A percentile compares a stretch with the other conserved stretches of the same genome.
Evolutionary conservation across 768 basidiomycete species (phyloP).

Genomic region (Tylopilus plumbeoviolaceoides): DNA sequence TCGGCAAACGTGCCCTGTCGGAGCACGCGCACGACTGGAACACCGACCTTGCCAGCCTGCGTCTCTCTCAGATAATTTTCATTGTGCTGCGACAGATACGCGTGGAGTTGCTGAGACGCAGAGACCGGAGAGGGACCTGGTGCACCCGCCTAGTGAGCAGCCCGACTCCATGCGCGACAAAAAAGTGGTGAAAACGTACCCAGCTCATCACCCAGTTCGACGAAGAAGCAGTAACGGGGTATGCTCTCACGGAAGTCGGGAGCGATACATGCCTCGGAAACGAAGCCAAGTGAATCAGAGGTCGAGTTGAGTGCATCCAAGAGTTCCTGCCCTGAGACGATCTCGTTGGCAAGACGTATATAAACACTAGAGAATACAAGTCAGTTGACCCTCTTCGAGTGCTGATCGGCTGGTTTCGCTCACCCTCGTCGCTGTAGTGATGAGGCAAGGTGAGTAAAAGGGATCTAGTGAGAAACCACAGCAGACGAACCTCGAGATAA

Average conservation of each 20-base stretch:
- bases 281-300: slow-evolving; percentile 12
- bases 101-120: slow-evolving; percentile 6
- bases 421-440: slow-evolving; percentile 18
- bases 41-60: slow-evolving; percentile 2
- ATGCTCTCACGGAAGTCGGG: slow-evolving; percentile 15
- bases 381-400: neutral
- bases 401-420: neutral
- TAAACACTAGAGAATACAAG: neutral
- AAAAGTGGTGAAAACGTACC: slow-evolving; percentile 1
- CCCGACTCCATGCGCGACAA: neutral
- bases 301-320: slow-evolving; percentile 12
- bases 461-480: neutral
- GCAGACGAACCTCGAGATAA: slow-evolving; percentile 19
- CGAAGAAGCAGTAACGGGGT: slow-evolving; percentile 19
- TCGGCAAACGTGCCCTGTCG: slow-evolving; percentile 18
- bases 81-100: slow-evolving; percentile 9
- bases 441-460: neutral
- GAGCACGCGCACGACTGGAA: slow-evolving; percentile 15
- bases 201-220: slow-evolving; percentile 10
- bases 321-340: slow-evolving; percentile 21
- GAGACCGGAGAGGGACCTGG: slow-evolving; percentile 1
- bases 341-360: slow-evolving; percentile 23
- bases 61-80: slow-evolving; percentile 17
- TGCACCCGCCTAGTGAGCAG: neutral
- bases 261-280: slow-evolving; percentile 22